These are phyloP conservation scores for Fusarium dlaminii DNA, from an alignment of 2,329 filamentous ascomycete genomes.

Conservation along the genomic window DNA sequence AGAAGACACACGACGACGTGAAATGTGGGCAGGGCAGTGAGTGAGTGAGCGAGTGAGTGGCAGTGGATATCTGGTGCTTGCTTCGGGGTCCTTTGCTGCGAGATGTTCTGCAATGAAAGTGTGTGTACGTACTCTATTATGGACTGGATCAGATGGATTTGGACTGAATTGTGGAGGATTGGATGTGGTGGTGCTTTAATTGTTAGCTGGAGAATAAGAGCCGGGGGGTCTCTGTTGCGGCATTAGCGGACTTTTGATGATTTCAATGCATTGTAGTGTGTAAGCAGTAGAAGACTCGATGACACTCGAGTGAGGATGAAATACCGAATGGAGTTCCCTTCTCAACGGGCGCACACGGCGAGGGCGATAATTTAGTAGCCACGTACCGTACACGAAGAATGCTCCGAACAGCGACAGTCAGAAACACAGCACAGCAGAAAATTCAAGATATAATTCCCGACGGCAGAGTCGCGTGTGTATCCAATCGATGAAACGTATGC, in stretches of 20 bases:
- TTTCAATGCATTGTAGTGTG: conserved; percentile 5
- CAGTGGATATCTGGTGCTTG: background rate
- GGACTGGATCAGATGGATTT: background rate
- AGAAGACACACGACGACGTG: conserved; percentile 9
- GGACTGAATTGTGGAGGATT: conserved; percentile 8
- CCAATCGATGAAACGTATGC: conserved; percentile 34
- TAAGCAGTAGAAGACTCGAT: conserved; percentile 21
- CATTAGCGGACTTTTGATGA: conserved; percentile 29
- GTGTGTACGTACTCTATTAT: background rate
- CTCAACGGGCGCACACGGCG: conserved; percentile 13
- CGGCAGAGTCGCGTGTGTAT: conserved; percentile 20
- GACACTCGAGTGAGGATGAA: conserved; percentile 7
- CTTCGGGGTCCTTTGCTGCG: background rate
- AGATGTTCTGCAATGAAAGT: background rate
- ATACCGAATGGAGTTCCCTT: conserved; percentile 12
- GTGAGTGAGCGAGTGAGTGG: background rate
- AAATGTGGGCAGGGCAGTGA: background rate
- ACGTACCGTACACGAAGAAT: background rate
- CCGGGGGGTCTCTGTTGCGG: conserved; percentile 7
- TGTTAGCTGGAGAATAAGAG: conserved; percentile 15
- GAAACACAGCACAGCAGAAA: background rate
- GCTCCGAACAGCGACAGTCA: background rate
- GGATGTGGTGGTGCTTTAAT: conserved; percentile 22
- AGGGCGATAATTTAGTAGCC: conserved; percentile 10
- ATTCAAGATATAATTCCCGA: conserved; percentile 18